phyloP scores from a whole-genome alignment of 495 filamentous ascomycete species.

The Penicillium canescens region DNA sequence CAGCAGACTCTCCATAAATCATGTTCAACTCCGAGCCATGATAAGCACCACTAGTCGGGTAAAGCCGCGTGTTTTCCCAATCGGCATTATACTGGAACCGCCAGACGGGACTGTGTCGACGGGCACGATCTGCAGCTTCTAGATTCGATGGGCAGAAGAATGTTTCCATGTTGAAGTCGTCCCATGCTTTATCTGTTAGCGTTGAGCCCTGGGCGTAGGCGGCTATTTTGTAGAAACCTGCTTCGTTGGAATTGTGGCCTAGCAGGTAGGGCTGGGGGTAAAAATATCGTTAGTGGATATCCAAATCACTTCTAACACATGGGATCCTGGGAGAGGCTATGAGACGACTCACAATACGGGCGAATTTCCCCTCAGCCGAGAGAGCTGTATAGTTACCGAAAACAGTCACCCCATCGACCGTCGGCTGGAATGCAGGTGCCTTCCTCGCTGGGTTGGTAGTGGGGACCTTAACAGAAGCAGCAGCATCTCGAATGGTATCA shows the following conservation, averaged over 20 bases:
- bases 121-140: constrained; percentile 31
- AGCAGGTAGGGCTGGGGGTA: constrained; percentile 36
- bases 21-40: constrained; percentile 51
- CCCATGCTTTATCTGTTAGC: constrained; percentile 30
- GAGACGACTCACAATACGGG: constrained; percentile 21
- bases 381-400: constrained; percentile 45
- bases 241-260: constrained; percentile 49
- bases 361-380: constrained; percentile 35
- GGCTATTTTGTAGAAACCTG: constrained; percentile 41
- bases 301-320: too few relatives aligned
- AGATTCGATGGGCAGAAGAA: constrained; percentile 47
- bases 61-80: constrained; percentile 47
- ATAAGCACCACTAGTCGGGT: constrained; percentile 45
- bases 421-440: constrained; percentile 46
- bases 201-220: constrained; percentile 24
- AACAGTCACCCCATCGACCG: constrained; percentile 44
- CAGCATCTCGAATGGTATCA: constrained; percentile 31
- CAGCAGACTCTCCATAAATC: constrained; percentile 45
- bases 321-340: background rate
- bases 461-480: constrained; percentile 23
- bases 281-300: background rate
- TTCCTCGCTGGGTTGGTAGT: constrained; percentile 21
- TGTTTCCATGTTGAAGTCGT: constrained; percentile 38
- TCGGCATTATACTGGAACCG: constrained; percentile 52
- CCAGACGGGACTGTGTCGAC: constrained; percentile 43